Evolutionary conservation across 352 stramenopile species (phyloP).

Genomic region (Phytopythium chamaehyphon): DNA sequence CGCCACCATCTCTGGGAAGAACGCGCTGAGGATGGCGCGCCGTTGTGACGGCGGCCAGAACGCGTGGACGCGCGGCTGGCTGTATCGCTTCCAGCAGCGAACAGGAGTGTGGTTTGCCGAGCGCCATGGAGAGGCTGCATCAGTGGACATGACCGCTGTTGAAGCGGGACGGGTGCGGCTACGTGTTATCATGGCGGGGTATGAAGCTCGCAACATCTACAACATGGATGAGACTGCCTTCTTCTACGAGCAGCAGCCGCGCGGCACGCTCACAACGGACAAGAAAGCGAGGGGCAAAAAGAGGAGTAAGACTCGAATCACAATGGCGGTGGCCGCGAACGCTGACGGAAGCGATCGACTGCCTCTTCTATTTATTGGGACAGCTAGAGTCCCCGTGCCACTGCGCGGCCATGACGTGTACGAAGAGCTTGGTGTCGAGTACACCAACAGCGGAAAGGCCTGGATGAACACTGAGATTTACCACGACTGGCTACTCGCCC

Average conservation of each 20-base stretch:
- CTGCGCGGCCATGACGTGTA: constrained; percentile 8
- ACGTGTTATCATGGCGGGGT: neutral
- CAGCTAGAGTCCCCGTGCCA: constrained; percentile 2
- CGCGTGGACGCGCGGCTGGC: neutral
- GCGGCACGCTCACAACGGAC: constrained; percentile 4
- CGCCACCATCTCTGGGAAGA: neutral
- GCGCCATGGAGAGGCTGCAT: constrained; percentile 1
- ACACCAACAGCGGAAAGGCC: constrained; percentile 10
- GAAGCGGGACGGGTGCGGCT: neutral
- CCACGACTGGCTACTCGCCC: constrained; percentile 7
- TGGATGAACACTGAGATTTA: constrained; percentile 17
- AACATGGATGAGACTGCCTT: constrained; percentile 16
- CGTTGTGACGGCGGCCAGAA: neutral
- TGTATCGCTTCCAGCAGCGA: constrained; percentile 1
- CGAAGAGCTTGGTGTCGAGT: constrained; percentile 8
- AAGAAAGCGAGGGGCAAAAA: constrained; percentile 3
- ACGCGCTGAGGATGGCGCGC: neutral
- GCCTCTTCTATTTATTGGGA: constrained; percentile 9
- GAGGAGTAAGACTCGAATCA: constrained; percentile 8
- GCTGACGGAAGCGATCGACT: constrained; percentile 9
- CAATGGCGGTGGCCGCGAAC: constrained; percentile 10
- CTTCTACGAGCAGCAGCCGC: constrained; percentile 8
- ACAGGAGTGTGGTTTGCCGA: neutral
- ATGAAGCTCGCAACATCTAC: constrained; percentile 6
- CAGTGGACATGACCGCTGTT: neutral